These are phyloP conservation scores for Coemansia sp. DNA, from an alignment of 192 early-diverging fungal genomes.

Conservation along the genomic window DNA sequence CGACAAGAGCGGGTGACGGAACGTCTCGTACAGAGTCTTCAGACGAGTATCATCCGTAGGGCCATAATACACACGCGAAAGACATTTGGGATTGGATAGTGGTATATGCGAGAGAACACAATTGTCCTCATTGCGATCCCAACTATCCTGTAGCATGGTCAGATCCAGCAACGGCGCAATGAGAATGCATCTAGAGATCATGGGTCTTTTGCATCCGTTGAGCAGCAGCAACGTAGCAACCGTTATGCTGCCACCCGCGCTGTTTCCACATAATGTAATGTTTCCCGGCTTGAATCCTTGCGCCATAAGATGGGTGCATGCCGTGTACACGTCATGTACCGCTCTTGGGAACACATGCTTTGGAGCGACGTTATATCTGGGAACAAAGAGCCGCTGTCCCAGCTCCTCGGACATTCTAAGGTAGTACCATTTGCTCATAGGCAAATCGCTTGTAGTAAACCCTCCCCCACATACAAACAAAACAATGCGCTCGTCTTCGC, in stretches of 20 bases:
- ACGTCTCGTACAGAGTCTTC: neutral
- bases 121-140: slow-evolving; percentile 15
- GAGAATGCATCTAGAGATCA: slow-evolving; percentile 6
- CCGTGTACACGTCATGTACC: slow-evolving; percentile 29
- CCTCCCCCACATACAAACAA: slow-evolving; percentile 25
- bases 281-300: slow-evolving; percentile 18
- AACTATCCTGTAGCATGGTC: slow-evolving; percentile 19
- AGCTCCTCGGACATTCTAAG: slow-evolving; percentile 19
- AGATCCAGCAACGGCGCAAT: slow-evolving; percentile 24
- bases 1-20: slow-evolving; percentile 23
- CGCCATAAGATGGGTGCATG: slow-evolving; percentile 7
- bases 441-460: slow-evolving; percentile 16
- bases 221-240: slow-evolving; percentile 16
- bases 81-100: neutral
- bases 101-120: slow-evolving; percentile 12
- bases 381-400: slow-evolving; percentile 28
- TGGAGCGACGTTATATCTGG: slow-evolving; percentile 23
- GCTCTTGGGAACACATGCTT: slow-evolving; percentile 21
- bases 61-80: slow-evolving; percentile 30
- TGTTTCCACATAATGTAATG: slow-evolving; percentile 14
- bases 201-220: neutral
- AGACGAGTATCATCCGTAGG: neutral
- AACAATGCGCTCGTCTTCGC: slow-evolving; percentile 13
- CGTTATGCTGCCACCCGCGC: slow-evolving; percentile 32
- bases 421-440: slow-evolving; percentile 13